Evolutionary conservation across 495 filamentous ascomycete genomes (phyloP), one percentile per base, ranked within the genome.

Genomic region (Penicillium lividum): DNA sequence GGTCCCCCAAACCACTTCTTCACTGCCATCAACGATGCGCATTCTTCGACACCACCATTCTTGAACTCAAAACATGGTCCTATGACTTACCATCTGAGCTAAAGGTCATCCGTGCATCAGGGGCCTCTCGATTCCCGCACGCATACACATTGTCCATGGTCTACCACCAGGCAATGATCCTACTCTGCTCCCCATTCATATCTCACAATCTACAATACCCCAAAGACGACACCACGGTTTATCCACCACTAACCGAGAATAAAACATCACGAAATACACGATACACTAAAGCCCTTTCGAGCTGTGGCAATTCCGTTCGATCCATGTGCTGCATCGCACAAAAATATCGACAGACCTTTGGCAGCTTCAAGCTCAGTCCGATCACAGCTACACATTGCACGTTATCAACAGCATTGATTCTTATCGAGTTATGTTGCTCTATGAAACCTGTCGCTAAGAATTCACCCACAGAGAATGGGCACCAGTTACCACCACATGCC

Each of bases 301-400:
- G 57, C 18, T 63, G 68, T 53, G 31, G 44, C 13, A 50, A 64
- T 15, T 67, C 70, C 5, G 54, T 67, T 5, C 58, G 64, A 16
- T 31, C 53, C 10, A 64, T 67, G 51, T 64, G 64, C 36, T 16
- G 58, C 9, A 47, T 70, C 9, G 62, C 62, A 13, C 60, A 73
- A 29, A 68, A 69, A 33, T 73, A 70, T 42, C 50, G 68, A 27
- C 60, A 69, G n/a, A 53, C 44, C 3, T 73, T 73, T 33, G 68
- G 70, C 38, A 64, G 66, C 11, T 73, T 70, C 57, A 66, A 53
- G 25, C 43, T 63, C 11, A 73, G 70, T 33, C 68, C 70, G 0
- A 62, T 73, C 4, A 69, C 70, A 1, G 56, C 70, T 3, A 70
- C 70, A 0, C 62, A 73, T 42, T 73, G 64, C 56, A 70, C 60